Evolutionary conservation across 2,329 filamentous ascomycete genomes (phyloP).

Genomic region (Claviceps arundinis): DNA sequence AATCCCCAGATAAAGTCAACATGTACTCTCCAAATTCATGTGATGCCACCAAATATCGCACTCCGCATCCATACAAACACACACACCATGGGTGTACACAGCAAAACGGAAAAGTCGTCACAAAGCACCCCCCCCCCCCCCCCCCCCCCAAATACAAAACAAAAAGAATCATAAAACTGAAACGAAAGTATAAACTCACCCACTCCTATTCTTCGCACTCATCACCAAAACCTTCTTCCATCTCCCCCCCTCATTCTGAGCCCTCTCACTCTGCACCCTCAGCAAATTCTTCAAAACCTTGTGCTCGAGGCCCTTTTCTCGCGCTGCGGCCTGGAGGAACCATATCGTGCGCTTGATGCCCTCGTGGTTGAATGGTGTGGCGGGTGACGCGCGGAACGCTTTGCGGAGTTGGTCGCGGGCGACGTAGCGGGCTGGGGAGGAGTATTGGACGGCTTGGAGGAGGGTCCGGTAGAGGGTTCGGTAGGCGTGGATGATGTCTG

Average conservation of each 20-base stretch:
- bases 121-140: too few species aligned
- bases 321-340: conserved; percentile 54
- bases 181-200: conserved; percentile 11
- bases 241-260: conserved; percentile 1
- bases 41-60: too few species aligned
- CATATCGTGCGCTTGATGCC: conserved; percentile 52
- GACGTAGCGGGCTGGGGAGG: conserved; percentile 52
- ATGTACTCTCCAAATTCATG: too few species aligned
- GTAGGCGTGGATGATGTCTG: conserved; percentile 50
- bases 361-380: conserved; percentile 26
- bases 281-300: conserved; percentile 57
- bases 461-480: conserved; percentile 53
- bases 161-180: background rate
- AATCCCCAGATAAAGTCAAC: too few species aligned
- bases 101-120: too few species aligned
- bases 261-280: conserved; percentile 13
- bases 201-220: conserved; percentile 11
- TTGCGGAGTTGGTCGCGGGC: conserved; percentile 44
- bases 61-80: too few species aligned
- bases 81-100: too few species aligned
- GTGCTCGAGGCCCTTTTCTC: conserved; percentile 55
- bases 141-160: too few species aligned
- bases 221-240: conserved; percentile 12
- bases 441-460: conserved; percentile 59
- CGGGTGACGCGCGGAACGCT: conserved; percentile 37